phyloP scores from a whole-genome alignment of 2,329 filamentous ascomycete genomes.

The Cladophialophora chaetospira region DNA sequence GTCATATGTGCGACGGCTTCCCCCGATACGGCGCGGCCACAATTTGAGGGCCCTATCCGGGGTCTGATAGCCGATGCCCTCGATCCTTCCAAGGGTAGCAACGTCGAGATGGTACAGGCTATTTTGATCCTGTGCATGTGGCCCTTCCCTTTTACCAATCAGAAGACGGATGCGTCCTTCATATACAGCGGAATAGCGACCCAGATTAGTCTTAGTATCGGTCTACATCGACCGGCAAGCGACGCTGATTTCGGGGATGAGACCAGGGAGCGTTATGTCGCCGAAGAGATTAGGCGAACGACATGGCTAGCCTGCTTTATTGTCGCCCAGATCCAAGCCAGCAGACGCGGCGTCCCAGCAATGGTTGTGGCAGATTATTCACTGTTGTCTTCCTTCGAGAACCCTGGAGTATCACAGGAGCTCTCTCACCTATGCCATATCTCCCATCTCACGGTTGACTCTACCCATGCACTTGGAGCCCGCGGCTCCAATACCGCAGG shows the following conservation, averaged over 20 bases:
- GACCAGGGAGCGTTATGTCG: conserved; percentile 14
- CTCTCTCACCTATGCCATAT: conserved; percentile 19
- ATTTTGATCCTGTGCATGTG: conserved; percentile 33
- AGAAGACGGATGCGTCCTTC: conserved; percentile 26
- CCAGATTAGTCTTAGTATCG: conserved; percentile 30
- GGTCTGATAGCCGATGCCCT: conserved; percentile 19
- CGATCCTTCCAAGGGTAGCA: conserved; percentile 25
- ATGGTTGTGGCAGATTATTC: conserved; percentile 15
- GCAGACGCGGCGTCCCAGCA: conserved; percentile 13
- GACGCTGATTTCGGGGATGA: conserved; percentile 27
- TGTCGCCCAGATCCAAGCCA: conserved; percentile 21
- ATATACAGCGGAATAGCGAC: conserved; percentile 28
- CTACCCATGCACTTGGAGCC: conserved; percentile 8
- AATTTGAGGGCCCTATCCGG: conserved; percentile 22
- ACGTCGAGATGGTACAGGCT: conserved; percentile 31
- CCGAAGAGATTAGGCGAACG: conserved; percentile 22
- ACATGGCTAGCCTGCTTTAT: conserved; percentile 34
- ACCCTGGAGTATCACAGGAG: conserved; percentile 1
- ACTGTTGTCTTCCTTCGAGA: conserved; percentile 8
- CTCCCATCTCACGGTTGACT: conserved; percentile 11
- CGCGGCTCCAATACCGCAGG: conserved; percentile 11
- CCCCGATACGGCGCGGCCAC: neutral
- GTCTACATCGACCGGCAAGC: conserved; percentile 31
- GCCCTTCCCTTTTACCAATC: conserved; percentile 32
- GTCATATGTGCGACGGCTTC: conserved; percentile 17